Evolutionary conservation across 2,329 filamentous ascomycete species (phyloP).

Genomic region (Fusarium udum): DNA sequence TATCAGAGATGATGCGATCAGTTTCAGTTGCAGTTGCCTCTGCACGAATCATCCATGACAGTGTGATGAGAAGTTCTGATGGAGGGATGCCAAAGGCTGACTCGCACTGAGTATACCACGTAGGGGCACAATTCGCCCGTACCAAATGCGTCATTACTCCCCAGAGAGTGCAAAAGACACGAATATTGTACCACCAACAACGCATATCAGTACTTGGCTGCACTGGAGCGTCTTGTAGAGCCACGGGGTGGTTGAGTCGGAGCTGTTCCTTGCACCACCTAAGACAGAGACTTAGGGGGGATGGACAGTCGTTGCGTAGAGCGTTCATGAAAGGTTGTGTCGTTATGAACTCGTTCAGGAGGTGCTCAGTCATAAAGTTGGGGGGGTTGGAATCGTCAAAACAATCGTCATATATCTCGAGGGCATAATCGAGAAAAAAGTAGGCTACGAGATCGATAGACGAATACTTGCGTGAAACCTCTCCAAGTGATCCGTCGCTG

Average conservation of each 20-base stretch:
- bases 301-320: neutral
- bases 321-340: conserved; percentile 27
- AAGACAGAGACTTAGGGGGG: conserved; percentile 27
- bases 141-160: conserved; percentile 26
- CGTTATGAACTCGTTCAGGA: conserved; percentile 36
- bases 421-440: conserved; percentile 29
- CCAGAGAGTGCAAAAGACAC: conserved; percentile 41
- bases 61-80: conserved; percentile 39
- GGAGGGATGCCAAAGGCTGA: conserved; percentile 38
- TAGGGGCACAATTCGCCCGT: conserved; percentile 17
- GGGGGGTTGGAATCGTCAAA: conserved; percentile 1
- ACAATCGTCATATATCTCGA: conserved; percentile 34
- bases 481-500: conserved; percentile 6
- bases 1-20: neutral
- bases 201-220: conserved; percentile 7
- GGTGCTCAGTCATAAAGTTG: conserved; percentile 18
- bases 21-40: neutral
- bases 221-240: conserved; percentile 25
- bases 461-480: conserved; percentile 20
- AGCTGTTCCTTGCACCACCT: conserved; percentile 38
- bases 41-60: conserved; percentile 40
- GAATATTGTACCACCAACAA: conserved; percentile 38
- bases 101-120: conserved; percentile 38
- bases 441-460: conserved; percentile 38
- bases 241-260: conserved; percentile 12